Percentiles rank a stretch among this genome's conserved stretches.
These are phyloP conservation scores for Fragaria vesca DNA, from an alignment of 306 rosid species.

Conservation along the genomic window DNA sequence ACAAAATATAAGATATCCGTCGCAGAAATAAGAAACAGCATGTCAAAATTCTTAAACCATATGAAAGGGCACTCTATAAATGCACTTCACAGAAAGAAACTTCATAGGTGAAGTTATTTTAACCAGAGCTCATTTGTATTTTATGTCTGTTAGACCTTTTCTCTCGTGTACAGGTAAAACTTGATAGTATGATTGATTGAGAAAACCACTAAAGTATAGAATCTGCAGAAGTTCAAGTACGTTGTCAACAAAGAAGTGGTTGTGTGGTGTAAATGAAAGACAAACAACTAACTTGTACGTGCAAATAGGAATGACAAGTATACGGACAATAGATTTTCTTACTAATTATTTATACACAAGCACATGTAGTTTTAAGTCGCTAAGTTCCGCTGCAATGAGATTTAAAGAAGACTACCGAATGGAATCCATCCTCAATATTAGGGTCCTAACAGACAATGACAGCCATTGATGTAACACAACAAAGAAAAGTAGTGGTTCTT, in stretches of 20 bases:
- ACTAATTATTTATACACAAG: not conserved
- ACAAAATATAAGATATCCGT: conserved; percentile 20
- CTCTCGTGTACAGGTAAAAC: not conserved
- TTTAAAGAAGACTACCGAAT: not conserved
- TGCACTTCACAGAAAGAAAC: not conserved
- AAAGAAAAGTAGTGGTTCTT: not conserved
- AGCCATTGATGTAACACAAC: not conserved
- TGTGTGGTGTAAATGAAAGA: not conserved
- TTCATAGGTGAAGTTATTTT: not conserved
- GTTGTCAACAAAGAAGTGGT: not conserved
- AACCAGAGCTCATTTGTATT: not conserved
- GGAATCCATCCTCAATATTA: not conserved
- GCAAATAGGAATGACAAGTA: not conserved
- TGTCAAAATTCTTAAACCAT: not conserved
- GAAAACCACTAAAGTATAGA: not conserved
- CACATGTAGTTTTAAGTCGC: not conserved
- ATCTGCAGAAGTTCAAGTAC: not conserved
- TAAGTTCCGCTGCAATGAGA: not conserved
- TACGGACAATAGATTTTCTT: not conserved
- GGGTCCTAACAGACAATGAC: not conserved
- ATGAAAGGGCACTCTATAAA: not conserved
- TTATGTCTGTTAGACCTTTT: not conserved
- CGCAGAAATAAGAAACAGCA: not conserved
- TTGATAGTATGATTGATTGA: not conserved
- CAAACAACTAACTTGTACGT: not conserved